Evolutionary conservation across 148 eudicot species (phyloP).

Genomic region (Nepenthes gracilis): DNA sequence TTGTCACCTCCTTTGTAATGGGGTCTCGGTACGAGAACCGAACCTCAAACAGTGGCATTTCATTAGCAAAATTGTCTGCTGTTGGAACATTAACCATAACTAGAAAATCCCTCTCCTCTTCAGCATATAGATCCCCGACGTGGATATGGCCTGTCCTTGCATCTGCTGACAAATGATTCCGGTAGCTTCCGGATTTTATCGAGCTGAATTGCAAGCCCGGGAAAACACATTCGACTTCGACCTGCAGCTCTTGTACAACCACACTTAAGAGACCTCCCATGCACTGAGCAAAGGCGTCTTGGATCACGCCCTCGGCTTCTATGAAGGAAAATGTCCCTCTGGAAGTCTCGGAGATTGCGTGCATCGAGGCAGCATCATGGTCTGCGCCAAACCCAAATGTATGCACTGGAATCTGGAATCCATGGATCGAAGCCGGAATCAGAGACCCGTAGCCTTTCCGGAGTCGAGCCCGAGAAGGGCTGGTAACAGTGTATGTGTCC

Average conservation of each 20-base stretch:
- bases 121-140: slow-evolving; percentile 80
- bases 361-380: slow-evolving; percentile 73
- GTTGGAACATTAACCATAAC: slow-evolving; percentile 48
- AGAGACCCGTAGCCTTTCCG: slow-evolving; percentile 35
- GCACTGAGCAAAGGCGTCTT: slow-evolving; percentile 93
- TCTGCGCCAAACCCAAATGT: slow-evolving; percentile 79
- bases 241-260: slow-evolving; percentile 54
- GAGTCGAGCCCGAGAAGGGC: slow-evolving; percentile 16
- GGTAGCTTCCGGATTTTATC: slow-evolving; percentile 65
- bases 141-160: slow-evolving; percentile 33
- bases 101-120: slow-evolving; percentile 75
- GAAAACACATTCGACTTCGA: slow-evolving; percentile 38
- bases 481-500: slow-evolving; percentile 55
- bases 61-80: slow-evolving; percentile 6
- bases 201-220: slow-evolving; percentile 29
- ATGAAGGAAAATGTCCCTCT: slow-evolving; percentile 92
- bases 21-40: slow-evolving; percentile 47
- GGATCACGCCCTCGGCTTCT: slow-evolving; percentile 63
- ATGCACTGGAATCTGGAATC: slow-evolving; percentile 63
- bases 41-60: slow-evolving; percentile 42
- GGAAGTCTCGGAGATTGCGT: slow-evolving; percentile 62
- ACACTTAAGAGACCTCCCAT: slow-evolving; percentile 87
- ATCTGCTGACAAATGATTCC: slow-evolving; percentile 18
- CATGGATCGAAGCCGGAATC: slow-evolving; percentile 47
- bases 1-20: slow-evolving; percentile 27